Base-by-base conservation (phyloP, 176 grass and related monocot genomes). In the Lolium perenne region DNA sequence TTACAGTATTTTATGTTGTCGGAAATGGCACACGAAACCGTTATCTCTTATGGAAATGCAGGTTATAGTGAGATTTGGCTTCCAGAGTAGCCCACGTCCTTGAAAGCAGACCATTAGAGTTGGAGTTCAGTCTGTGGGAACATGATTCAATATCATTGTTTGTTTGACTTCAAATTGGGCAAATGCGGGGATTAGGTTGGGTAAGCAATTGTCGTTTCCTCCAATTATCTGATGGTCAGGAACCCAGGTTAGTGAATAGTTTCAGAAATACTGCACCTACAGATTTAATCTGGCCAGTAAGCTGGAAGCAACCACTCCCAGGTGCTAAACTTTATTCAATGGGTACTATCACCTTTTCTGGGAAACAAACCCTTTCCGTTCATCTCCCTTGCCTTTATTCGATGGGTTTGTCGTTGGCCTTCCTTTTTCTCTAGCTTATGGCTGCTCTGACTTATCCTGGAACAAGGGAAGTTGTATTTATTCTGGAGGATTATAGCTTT, bases 1-100 rank as follows among this genome's bases (percentile, higher is more conserved):
- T 49, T 61, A 76, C 83, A 80, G 17, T 84, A 84, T 80, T 87
- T 79, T 87, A 45, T 80, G 60, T 85, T 80, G 51, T 76, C 62
- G 81, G 69, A 80, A 87, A 84, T 91, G 89, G 69, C 68, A 76
- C 29, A 70, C 45, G 32, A 91, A 91, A 91, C 51, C 60, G 6
- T 43, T 87, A 70, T 91, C 41, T 91, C 60, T 91, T 87, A 76
- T 91, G 85, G 77, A 83, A 84, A 88, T 91, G 89, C 89, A 91
- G 89, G 89, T 84, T 81, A 67, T 78, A 91, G 85, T 91, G 81
- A 80, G 81, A 84, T 85, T 26, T 51, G 70, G 82, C 81, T 80
- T 85, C 77, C 32, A 10, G 32, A 76, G 47, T 91, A 88, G 43
- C 22, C n/a, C 77, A 77, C 18, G 22, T 76, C 56, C 80, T 87